Percentiles rank a stretch among this genome's conserved stretches.
Conservation (phyloP, 257 asterid genomes). For the Mitragyna speciosa region DNA sequence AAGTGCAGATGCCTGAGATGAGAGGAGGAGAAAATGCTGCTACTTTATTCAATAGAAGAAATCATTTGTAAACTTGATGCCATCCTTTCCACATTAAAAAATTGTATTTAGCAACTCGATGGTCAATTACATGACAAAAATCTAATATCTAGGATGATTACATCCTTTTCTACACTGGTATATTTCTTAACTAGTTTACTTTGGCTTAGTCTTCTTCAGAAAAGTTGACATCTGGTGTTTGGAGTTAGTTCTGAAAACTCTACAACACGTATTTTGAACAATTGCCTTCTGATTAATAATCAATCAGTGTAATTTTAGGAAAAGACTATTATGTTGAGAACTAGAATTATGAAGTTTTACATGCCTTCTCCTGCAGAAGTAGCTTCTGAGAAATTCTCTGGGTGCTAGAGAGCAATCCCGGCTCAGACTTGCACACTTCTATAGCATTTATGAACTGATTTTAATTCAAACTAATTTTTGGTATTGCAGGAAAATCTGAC, state of each 20-base stretch:
- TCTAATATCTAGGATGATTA: neutral
- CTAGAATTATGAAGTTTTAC: neutral
- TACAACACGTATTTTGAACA: neutral
- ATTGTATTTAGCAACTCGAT: neutral
- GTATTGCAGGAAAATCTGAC: conserved; percentile 53
- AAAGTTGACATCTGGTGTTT: neutral
- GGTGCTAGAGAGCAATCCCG: neutral
- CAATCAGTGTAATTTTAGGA: neutral
- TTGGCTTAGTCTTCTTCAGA: neutral
- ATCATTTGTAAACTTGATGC: neutral
- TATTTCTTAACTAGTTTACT: neutral
- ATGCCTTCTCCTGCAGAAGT: neutral
- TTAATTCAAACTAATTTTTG: conserved; percentile 4
- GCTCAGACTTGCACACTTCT: neutral
- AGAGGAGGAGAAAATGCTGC: neutral
- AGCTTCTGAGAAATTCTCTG: neutral
- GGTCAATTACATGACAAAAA: neutral
- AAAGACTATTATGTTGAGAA: neutral
- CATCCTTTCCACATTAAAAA: neutral
- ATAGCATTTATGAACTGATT: conserved; percentile 4
- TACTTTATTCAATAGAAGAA: neutral
- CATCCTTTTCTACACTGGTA: neutral
- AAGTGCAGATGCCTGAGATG: neutral
- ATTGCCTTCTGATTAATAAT: too few species aligned
- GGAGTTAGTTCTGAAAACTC: neutral